These are phyloP conservation scores for Ogataea paradorogensis DNA, from an alignment of 805 yeast genomes.

Conservation along the genomic window DNA sequence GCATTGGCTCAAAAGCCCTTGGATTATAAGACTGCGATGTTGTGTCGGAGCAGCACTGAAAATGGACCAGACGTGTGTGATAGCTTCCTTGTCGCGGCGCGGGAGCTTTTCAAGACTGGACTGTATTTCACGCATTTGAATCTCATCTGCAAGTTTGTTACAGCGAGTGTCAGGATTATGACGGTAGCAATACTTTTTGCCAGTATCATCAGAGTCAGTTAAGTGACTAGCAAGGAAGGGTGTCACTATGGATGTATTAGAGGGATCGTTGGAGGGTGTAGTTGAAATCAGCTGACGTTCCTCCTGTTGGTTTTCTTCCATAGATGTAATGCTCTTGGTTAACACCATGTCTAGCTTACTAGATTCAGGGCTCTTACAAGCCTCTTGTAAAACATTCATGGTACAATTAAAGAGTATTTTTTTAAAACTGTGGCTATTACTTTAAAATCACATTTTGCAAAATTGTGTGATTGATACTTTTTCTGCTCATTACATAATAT, in stretches of 20 bases:
- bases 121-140: constrained; percentile 64
- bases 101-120: constrained; percentile 55
- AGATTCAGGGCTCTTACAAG: constrained; percentile 21
- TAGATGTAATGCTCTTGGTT: constrained; percentile 12
- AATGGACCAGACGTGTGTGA: constrained; percentile 79
- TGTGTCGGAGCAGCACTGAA: constrained; percentile 71
- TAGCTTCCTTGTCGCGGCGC: constrained; percentile 68
- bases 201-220: constrained; percentile 43
- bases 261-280: constrained; percentile 6
- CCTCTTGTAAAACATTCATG: constrained; percentile 22
- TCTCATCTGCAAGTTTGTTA: constrained; percentile 63
- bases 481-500: too few species aligned
- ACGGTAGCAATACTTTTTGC: constrained; percentile 78
- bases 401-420: background rate
- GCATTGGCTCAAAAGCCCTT: constrained; percentile 83
- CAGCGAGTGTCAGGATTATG: constrained; percentile 88
- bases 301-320: constrained; percentile 2
- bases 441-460: background rate
- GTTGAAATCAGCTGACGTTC: background rate
- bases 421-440: constrained; percentile 8
- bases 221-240: constrained; percentile 36
- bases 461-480: too few species aligned
- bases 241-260: constrained; percentile 29
- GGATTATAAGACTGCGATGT: constrained; percentile 71
- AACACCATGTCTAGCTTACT: constrained; percentile 21